Base-by-base conservation (phyloP, 352 stramenopile species). In the Pythium folliculosum region DNA sequence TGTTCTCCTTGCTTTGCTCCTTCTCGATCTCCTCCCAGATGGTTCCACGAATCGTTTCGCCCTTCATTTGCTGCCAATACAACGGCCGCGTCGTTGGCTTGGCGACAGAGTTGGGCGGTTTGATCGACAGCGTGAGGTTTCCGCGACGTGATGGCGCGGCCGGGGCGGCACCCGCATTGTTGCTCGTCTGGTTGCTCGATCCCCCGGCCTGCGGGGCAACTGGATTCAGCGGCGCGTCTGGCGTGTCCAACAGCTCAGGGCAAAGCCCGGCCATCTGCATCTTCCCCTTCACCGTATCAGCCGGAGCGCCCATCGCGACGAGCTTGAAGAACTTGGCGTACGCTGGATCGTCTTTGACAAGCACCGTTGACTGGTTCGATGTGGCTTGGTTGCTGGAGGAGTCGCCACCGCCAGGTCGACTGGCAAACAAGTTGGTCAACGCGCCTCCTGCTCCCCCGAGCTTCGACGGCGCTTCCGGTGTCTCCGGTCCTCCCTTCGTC, bases 251-350 rank as follows among this genome's bases (percentile, higher is more conserved):
- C 1, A 90, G 58, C 56, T 88, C 77, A 3, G 69, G 71, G 45
- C 81, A 70, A 3, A 90, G 72, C 21, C 82, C 84, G 14, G 77
- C 81, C 71, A 87, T 81, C 35, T 73, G 72, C 84, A 92, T 90
- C 63, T 89, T 92, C 5, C 78, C 72, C 55, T 90, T 92, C 12
- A 92, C 79, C 23, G 73, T 82, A 17, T 88, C 81, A 16, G 73
- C 19, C 0, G 81, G 81, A 14, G 82, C 73, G 3, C 81, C 79
- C 81, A 92, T 90, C 44, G 75, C 76, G 0, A 86, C 61, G 2
- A 92, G 70, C 53, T 92, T 92, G 62, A 92, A 92, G 58, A 88
- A 92, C 38, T 89, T 89, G 5, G 84, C 75, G 44, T 88, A 90
- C 25, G 78, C 77, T 2, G 81, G 81, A 37, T 90, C 76, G 40